Base-by-base conservation (phyloP, 2,329 filamentous ascomycete species). In the Ascomycota sp. region DNA sequence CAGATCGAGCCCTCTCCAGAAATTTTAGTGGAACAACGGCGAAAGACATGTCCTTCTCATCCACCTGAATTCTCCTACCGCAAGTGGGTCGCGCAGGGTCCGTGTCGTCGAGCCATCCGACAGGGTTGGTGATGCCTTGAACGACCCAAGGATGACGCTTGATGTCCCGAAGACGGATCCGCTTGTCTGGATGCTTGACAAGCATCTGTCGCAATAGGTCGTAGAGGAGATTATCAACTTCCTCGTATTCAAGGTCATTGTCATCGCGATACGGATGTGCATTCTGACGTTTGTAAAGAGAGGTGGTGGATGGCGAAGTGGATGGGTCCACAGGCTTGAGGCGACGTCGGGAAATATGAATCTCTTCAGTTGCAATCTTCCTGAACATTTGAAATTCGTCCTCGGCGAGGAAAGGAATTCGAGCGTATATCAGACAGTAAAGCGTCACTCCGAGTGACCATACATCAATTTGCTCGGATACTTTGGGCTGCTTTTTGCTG, bases 371-470 rank as follows among this genome's bases (percentile, higher is more conserved):
- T 11, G 83, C 84, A 43, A 98, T 93, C 41, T 78, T 78, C 41
- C 74, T 72, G 59, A 93, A 93, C 59, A 98, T 76, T 39, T 80
- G 78, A 51, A 78, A 93, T 45, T 92, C 82, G 44, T 91, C 84
- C 47, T 89, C 76, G 33, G 83, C 83, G 43, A 91, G 67, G 49
- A 95, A 98, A 0, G 89, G 89, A 29, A 93, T 80, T 35, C 89
- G 80, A 10, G 83, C 89, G 50, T 78, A 98, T 36, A 98, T 73
- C 51, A 98, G 73, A 47, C 86, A 92, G 55, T 93, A 98, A 2
- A 98, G 67, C 0, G 89, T 98, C 13, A 98, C 82, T 16, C 89
- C 89, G 16, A 98, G 63, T 9, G 89, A 92, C 89, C 89, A 98
- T 11, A 98, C 76, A 48, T 98, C 89, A 43, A 98, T 92, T 45